phyloP scores from a whole-genome alignment of 148 eudicot genomes.

The Nepenthes mirabilis region DNA sequence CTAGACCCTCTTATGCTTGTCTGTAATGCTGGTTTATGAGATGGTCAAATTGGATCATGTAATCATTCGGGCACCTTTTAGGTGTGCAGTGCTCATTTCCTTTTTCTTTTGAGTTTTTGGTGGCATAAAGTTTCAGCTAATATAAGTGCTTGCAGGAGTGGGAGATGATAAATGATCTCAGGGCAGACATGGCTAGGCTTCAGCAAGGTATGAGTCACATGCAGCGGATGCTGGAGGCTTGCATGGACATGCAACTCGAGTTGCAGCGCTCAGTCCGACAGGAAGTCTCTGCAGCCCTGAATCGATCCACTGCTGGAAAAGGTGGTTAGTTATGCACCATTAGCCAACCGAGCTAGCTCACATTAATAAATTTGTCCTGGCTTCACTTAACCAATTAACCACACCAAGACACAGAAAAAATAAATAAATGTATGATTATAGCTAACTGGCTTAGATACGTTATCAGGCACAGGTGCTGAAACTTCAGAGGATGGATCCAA shows the following conservation, averaged over 20 bases:
- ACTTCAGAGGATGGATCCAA: conserved; percentile 87
- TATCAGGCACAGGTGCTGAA: conserved; percentile 27
- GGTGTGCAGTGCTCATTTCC: no score
- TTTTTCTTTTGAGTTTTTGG: no score
- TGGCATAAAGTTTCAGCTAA: not conserved
- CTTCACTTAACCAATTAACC: not conserved
- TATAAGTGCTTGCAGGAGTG: conserved; percentile 43
- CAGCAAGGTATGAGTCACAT: conserved; percentile 99
- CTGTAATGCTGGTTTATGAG: no score
- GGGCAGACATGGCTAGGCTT: conserved; percentile 82
- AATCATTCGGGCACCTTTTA: no score
- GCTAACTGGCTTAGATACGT: not conserved
- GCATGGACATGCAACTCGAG: conserved; percentile 99
- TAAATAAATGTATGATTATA: no score
- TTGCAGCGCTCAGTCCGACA: conserved; percentile 95
- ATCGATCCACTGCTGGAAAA: conserved; percentile 53
- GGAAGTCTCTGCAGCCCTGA: conserved; percentile 97
- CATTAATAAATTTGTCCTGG: not conserved
- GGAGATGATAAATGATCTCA: conserved; percentile 92
- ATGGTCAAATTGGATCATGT: no score
- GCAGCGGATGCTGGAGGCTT: conserved; percentile 96
- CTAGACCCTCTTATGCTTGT: no score
- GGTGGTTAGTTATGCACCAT: conserved; percentile 18
- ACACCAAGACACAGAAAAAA: no score
- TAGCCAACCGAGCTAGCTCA: not conserved